Conservation (phyloP, 2,329 filamentous ascomycete species). For the Lecanoromycetidae sp. region DNA sequence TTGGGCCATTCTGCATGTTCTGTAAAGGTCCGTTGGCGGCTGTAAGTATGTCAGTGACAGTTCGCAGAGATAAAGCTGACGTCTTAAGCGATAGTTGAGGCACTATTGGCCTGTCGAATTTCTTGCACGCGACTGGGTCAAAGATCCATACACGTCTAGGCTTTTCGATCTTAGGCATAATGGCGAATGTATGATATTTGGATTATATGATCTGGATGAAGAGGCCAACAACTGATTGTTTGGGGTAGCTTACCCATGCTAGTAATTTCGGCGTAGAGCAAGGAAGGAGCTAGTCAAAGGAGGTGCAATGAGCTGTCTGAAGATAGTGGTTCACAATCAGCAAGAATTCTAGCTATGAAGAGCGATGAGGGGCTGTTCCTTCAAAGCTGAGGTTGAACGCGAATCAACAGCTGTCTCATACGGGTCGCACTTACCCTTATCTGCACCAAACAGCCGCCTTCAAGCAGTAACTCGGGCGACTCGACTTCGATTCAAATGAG, state of each 20-base stretch:
- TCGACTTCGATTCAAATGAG: too few species aligned
- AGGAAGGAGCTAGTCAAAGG: not conserved
- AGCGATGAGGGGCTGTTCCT: too few species aligned
- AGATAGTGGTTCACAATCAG: not conserved
- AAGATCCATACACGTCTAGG: too few species aligned
- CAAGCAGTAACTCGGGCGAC: too few species aligned
- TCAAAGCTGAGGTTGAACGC: too few species aligned
- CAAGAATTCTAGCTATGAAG: too few species aligned
- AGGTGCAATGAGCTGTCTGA: too few species aligned
- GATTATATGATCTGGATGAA: not conserved
- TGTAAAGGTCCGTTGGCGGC: constrained; percentile 6
- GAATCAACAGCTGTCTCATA: too few species aligned
- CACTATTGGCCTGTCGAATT: not conserved
- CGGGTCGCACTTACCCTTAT: too few species aligned
- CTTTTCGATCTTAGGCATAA: not conserved
- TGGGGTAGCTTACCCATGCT: constrained; percentile 8
- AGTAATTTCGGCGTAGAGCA: not conserved
- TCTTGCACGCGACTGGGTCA: too few species aligned
- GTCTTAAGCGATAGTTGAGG: not conserved
- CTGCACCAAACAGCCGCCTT: too few species aligned
- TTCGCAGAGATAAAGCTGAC: not conserved
- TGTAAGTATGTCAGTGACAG: constrained; percentile 1
- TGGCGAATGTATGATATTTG: not conserved
- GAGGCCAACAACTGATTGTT: too few species aligned
- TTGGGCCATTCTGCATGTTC: not conserved